Base-by-base conservation (phyloP, 176 grass and related monocot species). In the Hsuehochloa calcarea region DNA sequence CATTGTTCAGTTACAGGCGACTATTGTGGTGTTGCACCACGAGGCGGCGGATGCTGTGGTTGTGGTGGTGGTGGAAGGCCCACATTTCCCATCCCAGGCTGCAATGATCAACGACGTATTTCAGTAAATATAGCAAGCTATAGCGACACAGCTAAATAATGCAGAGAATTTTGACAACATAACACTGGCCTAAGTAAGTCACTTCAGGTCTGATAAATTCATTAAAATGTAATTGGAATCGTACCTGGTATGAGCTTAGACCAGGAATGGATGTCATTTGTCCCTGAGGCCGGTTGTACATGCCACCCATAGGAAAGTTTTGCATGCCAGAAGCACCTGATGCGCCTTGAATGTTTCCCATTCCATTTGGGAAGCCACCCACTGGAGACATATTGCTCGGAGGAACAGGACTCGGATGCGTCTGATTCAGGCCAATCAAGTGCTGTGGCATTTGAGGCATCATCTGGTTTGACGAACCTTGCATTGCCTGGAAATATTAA, bases 401-500 rank as follows among this genome's bases (percentile, higher is more conserved):
- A 58, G 89, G 84, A 70, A 63, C 65, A 23, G 89, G 45, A 23
- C 91, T 91, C 5, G 86, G 70, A 76, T 99, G 92, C 56, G 90
- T 89, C 78, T 90, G 93, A 85, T 94, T 98, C 80, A 92, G 59
- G 31, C 90, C 86, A 79, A 96, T 91, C 90, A 99, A 68, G 58
- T 94, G 93, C 44, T 94, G 96, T 19, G 89, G 87, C 93, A 98
- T 88, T 88, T 90, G 89, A 71, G 94, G 78, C 77, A 92, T 90
- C 85, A 97, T 97, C 84, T 96, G 96, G 88, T 70, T 92, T 73
- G 87, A 85, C 10, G 85, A 85, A 77, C 89, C 91, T 87, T 98
- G 96, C 91, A 80, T 85, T 67, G 90, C 90, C 86, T 91, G 41
- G n/a, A 73, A 59, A 91, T 26, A 82, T 65, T 12, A 67, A 38